These are phyloP conservation scores for Lathyrus tuberosus DNA, from an alignment of 306 rosid species.

Conservation along the genomic window DNA sequence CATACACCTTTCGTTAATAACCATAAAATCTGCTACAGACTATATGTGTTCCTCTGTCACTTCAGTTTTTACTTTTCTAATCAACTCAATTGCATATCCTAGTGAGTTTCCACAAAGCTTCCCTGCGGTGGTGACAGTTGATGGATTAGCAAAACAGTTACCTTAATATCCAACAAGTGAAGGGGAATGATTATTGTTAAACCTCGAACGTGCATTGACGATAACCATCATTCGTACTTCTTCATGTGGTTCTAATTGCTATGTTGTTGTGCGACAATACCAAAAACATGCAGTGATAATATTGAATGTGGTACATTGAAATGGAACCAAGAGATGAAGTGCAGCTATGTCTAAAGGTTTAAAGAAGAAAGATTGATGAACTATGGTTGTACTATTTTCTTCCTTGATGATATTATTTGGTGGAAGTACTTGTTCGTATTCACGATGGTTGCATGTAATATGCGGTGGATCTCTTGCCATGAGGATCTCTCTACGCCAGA, in stretches of 20 bases:
- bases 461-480: conserved; percentile 33
- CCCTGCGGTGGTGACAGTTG: conserved; percentile 2
- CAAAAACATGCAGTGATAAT: conserved; percentile 37
- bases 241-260: conserved; percentile 9
- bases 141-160: conserved; percentile 5
- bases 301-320: conserved; percentile 35
- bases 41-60: too few relatives aligned
- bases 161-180: conserved; percentile 41
- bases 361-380: conserved; percentile 27
- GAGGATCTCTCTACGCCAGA: conserved; percentile 42
- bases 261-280: conserved; percentile 34
- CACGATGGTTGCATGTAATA: conserved; percentile 26
- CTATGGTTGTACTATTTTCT: not conserved
- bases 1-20: conserved; percentile 17
- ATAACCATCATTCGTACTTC: conserved; percentile 21
- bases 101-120: conserved; percentile 28
- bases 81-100: conserved; percentile 27
- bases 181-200: not conserved
- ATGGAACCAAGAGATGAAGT: conserved; percentile 8
- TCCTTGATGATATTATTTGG: not conserved
- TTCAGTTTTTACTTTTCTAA: too few relatives aligned
- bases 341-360: not conserved
- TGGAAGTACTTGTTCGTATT: not conserved
- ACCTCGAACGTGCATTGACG: conserved; percentile 4
- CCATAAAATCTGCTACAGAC: conserved; percentile 45